Base-by-base conservation (phyloP, 805 yeast species). In the Pichia ethanolica region DNA sequence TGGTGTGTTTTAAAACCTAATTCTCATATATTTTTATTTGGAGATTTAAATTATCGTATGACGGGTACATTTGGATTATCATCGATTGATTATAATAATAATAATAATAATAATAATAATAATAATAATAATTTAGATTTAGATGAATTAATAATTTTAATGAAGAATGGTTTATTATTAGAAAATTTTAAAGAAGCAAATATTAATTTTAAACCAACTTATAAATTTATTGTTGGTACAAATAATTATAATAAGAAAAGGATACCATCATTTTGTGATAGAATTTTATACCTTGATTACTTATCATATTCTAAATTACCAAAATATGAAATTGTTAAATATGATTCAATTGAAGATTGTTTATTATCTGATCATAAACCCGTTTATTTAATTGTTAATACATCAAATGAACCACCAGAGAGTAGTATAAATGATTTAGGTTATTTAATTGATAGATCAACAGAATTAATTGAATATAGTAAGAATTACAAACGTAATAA, bases 181-280 rank as follows among this genome's bases (percentile, higher is more conserved):
- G 62, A 71, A 53, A 88, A 88, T 0, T 83, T 89, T 56, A 62
- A 69, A 1, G 98, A 90, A 65, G 73, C 81, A 0, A 61, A 68
- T n/a, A 73, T 90, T 13, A 57, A 58, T 0, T 90, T 90, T 62
- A 70, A 69, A n/a, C 97, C 96, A 10, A 86, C 95, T 0, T 90
- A 84, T 70, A 90, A 90, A 66, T 86, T 71, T 62, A 63, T 65
- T 45, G 51, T 73, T 1, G 75, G 78, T 34, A 71, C 81, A 0
- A 46, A 54, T 4, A 44, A 67, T 9, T 86, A 78, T 62, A 77
- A 78, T 52, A 39, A 62, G 2, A 82, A 80, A 55, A 71, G 97
- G 48, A 68, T 70, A 1, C 95, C 97, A 0, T 83, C 95, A 7
- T 90, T 96, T 95, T 89, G 97, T 65, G 98, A 90, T 62, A 68